Conservation (phyloP, 352 stramenopile genomes). For the Aphanomyces cochlioides region DNA sequence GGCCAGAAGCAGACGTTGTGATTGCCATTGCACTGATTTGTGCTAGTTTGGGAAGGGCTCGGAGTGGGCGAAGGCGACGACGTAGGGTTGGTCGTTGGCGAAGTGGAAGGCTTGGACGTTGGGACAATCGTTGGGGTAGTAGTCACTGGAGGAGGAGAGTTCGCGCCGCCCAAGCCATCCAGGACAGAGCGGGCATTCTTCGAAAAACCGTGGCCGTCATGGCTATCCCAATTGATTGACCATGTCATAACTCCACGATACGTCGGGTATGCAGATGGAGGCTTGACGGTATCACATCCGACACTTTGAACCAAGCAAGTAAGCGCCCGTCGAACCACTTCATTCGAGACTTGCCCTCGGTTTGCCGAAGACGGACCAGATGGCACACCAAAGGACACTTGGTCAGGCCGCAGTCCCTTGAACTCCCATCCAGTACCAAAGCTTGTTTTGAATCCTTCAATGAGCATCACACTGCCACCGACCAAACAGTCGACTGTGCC, state of each 20-base stretch:
- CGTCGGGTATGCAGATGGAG: constrained; percentile 6
- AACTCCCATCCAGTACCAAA: constrained; percentile 21
- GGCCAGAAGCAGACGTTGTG: no score
- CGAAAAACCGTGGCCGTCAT: constrained; percentile 19
- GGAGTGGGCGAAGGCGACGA: no score
- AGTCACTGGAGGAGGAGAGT: no score
- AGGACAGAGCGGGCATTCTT: constrained; percentile 3
- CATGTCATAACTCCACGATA: constrained; percentile 28
- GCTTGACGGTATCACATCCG: constrained; percentile 22
- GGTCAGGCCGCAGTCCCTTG: constrained; percentile 19
- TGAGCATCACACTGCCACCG: constrained; percentile 25
- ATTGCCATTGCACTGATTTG: no score
- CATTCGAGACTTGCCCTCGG: not conserved
- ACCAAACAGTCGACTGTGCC: constrained; percentile 26
- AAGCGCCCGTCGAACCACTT: constrained; percentile 1
- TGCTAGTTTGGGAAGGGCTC: no score
- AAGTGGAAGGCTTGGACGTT: no score
- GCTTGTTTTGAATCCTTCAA: constrained; percentile 23
- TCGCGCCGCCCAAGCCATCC: not conserved
- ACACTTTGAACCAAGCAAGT: constrained; percentile 25
- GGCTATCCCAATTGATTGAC: constrained; percentile 27
- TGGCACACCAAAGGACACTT: constrained; percentile 25
- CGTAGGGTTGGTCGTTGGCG: no score
- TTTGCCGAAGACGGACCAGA: constrained; percentile 9
- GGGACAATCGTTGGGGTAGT: no score